A percentile compares a stretch with the other conserved stretches of the same genome.
These are phyloP conservation scores for Pichia gijzeniarum DNA, from an alignment of 805 yeast genomes.

Conservation along the genomic window DNA sequence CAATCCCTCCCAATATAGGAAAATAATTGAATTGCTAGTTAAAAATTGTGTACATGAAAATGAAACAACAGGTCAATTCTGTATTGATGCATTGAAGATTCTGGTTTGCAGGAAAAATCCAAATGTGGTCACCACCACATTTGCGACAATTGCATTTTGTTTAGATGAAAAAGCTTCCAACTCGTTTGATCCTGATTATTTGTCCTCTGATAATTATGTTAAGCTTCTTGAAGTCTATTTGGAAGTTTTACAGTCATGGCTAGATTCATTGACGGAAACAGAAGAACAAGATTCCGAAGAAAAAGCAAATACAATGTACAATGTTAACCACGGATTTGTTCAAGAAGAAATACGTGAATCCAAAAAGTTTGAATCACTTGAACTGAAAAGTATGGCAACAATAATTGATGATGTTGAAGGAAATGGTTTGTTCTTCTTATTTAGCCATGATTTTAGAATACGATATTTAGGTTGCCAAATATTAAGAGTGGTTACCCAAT, in stretches of 20 bases:
- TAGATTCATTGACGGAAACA: slow-evolving; percentile 48
- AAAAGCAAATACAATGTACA: slow-evolving; percentile 30
- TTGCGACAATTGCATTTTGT: slow-evolving; percentile 72
- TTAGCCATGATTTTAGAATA: slow-evolving; percentile 76
- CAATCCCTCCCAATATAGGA: slow-evolving; percentile 40
- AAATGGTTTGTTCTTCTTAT: slow-evolving; percentile 83
- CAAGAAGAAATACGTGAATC: slow-evolving; percentile 37
- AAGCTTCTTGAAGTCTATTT: slow-evolving; percentile 62
- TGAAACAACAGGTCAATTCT: slow-evolving; percentile 53
- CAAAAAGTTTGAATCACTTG: slow-evolving; percentile 54
- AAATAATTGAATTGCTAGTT: slow-evolving; percentile 68
- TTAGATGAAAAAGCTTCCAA: slow-evolving; percentile 65
- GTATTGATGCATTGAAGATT: slow-evolving; percentile 55
- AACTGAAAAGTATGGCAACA: slow-evolving; percentile 72
- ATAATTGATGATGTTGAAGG: slow-evolving; percentile 95
- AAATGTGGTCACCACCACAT: slow-evolving; percentile 60
- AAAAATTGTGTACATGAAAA: slow-evolving; percentile 70
- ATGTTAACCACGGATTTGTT: slow-evolving; percentile 30
- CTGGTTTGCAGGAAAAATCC: slow-evolving; percentile 68
- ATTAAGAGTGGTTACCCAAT: slow-evolving; percentile 70
- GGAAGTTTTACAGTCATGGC: slow-evolving; percentile 78
- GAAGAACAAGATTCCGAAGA: slow-evolving; percentile 23
- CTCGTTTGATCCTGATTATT: slow-evolving; percentile 47
- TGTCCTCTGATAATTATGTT: slow-evolving; percentile 57
- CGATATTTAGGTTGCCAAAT: slow-evolving; percentile 73